Evolutionary conservation across 2,329 filamentous ascomycete genomes (phyloP).

Genomic region (Lachnellula willkommii): DNA sequence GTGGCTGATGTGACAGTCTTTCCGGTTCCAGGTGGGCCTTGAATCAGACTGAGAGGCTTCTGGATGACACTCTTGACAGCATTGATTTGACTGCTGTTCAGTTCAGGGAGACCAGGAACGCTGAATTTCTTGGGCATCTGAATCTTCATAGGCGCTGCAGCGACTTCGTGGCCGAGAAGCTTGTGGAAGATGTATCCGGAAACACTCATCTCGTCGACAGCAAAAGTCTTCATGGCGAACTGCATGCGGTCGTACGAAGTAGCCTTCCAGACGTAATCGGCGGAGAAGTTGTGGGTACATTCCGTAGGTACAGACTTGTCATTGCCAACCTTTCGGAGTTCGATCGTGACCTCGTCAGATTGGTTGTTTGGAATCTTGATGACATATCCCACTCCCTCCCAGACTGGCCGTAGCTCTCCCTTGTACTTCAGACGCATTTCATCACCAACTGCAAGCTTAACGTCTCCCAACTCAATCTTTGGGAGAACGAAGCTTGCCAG

Average conservation of each 20-base stretch:
- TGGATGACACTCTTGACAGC: conserved; percentile 94
- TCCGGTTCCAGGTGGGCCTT: conserved; percentile 92
- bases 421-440: conserved; percentile 98
- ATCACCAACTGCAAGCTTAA: conserved; percentile 95
- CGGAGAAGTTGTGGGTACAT: conserved; percentile 95
- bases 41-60: conserved; percentile 90
- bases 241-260: conserved; percentile 99
- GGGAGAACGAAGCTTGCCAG: conserved; percentile 91
- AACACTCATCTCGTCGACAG: conserved; percentile 95
- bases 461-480: conserved; percentile 94
- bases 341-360: conserved; percentile 93
- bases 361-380: conserved; percentile 99
- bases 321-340: conserved; percentile 88
- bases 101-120: conserved; percentile 85
- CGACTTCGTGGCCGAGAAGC: conserved; percentile 89
- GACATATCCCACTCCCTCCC: conserved; percentile 98
- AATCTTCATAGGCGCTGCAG: conserved; percentile 90
- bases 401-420: conserved; percentile 82
- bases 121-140: conserved; percentile 95
- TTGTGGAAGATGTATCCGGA: conserved; percentile 99
- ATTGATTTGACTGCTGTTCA: conserved; percentile 93
- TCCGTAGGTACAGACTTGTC: conserved; percentile 95
- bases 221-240: conserved; percentile 98
- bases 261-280: conserved; percentile 99
- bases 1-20: conserved; percentile 99